These are phyloP conservation scores for Ophioceras dolichostomum DNA, from an alignment of 2,329 filamentous ascomycete species.

Conservation along the genomic window DNA sequence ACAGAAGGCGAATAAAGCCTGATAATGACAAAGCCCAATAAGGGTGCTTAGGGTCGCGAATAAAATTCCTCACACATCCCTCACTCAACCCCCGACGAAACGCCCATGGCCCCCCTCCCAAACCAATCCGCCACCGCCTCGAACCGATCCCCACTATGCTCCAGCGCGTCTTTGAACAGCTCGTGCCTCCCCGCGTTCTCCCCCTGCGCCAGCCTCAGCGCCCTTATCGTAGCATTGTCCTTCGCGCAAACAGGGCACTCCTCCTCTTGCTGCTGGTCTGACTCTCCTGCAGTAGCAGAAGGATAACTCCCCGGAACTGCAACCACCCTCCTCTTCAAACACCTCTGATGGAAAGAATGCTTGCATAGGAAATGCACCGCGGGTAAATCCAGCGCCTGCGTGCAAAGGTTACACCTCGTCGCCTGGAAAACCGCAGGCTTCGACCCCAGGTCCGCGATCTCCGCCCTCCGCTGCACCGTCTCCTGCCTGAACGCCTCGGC, in stretches of 20 bases:
- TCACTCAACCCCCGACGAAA: no score
- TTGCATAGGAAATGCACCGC: conserved; percentile 95
- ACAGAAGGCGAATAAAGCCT: no score
- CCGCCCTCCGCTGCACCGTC: conserved; percentile 65
- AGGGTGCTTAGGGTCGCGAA: no score
- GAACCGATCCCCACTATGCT: conserved; percentile 69
- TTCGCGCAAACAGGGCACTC: conserved; percentile 81
- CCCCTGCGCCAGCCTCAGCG: conserved; percentile 74
- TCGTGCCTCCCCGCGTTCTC: conserved; percentile 83
- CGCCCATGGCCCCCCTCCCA: conserved; percentile 79
- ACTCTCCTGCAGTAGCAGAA: conserved; percentile 19
- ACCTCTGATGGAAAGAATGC: conserved; percentile 91
- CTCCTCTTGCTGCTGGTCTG: conserved; percentile 27
- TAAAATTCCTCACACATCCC: no score
- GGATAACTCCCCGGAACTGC: conserved; percentile 15
- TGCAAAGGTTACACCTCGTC: conserved; percentile 76
- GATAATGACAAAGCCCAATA: no score
- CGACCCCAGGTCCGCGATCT: conserved; percentile 63
- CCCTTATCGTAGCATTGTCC: conserved; percentile 77
- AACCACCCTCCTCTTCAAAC: conserved; percentile 38
- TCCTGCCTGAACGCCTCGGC: conserved; percentile 77
- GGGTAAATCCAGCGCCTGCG: conserved; percentile 67
- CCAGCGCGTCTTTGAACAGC: conserved; percentile 71
- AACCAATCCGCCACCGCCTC: conserved; percentile 93
- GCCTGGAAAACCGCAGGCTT: conserved; percentile 87